A percentile compares a stretch with the other conserved stretches of the same genome.
phyloP scores from a whole-genome alignment of 2,329 filamentous ascomycete genomes.

The Phoma herbarum region DNA sequence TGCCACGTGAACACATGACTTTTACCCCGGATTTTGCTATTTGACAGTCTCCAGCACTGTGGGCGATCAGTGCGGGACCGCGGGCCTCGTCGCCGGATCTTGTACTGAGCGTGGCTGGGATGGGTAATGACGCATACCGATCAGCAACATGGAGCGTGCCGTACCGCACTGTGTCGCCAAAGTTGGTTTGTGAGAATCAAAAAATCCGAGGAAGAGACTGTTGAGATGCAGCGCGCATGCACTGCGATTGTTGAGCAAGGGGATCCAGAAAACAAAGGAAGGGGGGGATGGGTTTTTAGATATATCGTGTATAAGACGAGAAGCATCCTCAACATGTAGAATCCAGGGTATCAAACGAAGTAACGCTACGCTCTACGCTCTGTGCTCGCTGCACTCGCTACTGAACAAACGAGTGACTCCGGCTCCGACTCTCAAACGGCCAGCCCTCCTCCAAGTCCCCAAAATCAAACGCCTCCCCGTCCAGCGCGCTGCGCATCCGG shows the following conservation, averaged over 20 bases:
- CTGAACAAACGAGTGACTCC: background rate
- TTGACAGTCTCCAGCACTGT: background rate
- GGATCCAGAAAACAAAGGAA: background rate
- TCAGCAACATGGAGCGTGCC: constrained; percentile 6
- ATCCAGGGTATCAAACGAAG: background rate
- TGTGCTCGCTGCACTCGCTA: background rate
- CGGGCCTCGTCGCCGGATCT: constrained; percentile 10
- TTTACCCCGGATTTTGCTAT: constrained; percentile 9
- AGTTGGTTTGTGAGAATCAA: background rate
- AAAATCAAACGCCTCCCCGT: constrained; percentile 15
- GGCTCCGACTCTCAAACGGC: background rate
- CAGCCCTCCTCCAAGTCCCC: constrained; percentile 5
- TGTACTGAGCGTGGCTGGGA: background rate
- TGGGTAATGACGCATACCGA: background rate
- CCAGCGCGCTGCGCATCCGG: constrained; percentile 26
- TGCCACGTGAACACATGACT: background rate
- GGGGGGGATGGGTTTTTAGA: background rate
- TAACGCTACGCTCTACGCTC: background rate
- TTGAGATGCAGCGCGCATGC: constrained; percentile 1
- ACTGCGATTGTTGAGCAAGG: background rate
- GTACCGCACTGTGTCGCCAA: background rate
- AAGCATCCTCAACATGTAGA: background rate
- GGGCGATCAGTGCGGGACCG: background rate
- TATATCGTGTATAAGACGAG: background rate
- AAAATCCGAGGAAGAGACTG: background rate